Conservation (phyloP, 2,329 filamentous ascomycete species). For the Fusarium domesticum region DNA sequence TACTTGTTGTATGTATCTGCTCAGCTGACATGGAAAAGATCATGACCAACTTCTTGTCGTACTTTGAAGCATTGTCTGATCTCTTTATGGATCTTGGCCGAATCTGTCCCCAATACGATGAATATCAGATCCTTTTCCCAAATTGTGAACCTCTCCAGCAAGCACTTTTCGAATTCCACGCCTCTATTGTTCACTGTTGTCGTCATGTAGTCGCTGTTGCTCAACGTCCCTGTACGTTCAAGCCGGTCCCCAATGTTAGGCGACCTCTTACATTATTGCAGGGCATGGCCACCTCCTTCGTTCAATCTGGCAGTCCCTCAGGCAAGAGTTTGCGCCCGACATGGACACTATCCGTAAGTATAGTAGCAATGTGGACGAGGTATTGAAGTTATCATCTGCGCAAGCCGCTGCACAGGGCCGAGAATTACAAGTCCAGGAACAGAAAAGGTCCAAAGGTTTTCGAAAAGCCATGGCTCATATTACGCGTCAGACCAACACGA, state of each 20-base stretch:
- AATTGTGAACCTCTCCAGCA: constrained; percentile 33
- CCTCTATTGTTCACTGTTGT: constrained; percentile 36
- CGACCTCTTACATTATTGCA: constrained; percentile 3
- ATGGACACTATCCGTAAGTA: constrained; percentile 16
- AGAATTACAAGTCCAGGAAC: constrained; percentile 19
- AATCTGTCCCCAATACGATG: constrained; percentile 35
- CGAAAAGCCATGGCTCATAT: not conserved
- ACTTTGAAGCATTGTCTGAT: constrained; percentile 39
- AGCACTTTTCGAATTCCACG: constrained; percentile 35
- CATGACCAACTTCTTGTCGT: constrained; percentile 35
- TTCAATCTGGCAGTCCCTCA: constrained; percentile 28
- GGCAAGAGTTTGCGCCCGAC: constrained; percentile 29
- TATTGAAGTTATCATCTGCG: constrained; percentile 27
- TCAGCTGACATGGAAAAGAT: constrained; percentile 20
- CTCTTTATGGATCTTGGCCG: constrained; percentile 36
- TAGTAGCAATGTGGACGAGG: constrained; percentile 23
- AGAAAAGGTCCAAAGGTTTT: constrained; percentile 4
- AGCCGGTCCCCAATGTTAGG: no score
- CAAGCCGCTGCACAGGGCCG: constrained; percentile 23
- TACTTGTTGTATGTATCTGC: not conserved
- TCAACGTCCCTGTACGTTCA: constrained; percentile 28
- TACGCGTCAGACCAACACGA: not conserved
- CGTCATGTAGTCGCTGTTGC: constrained; percentile 29
- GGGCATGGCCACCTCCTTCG: constrained; percentile 21
- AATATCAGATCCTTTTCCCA: constrained; percentile 38